These are phyloP conservation scores for Pyrenula massariospora DNA, from an alignment of 495 filamentous ascomycete genomes.

Conservation along the genomic window DNA sequence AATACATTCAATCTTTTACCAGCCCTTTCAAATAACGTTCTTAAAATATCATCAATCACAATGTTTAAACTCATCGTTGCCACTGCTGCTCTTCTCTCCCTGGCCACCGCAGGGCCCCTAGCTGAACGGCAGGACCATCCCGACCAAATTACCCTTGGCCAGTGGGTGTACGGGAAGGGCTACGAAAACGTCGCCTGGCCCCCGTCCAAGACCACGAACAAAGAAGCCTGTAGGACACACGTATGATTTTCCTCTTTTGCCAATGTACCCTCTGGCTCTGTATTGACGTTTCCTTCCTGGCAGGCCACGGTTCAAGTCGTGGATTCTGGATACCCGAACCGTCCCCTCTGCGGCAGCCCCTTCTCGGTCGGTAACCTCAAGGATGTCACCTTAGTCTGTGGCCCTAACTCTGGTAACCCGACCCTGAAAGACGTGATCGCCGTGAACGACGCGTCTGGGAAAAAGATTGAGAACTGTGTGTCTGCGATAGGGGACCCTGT, in stretches of 20 bases:
- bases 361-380: not conserved
- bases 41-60: not conserved
- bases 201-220: not conserved
- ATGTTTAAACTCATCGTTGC: not conserved
- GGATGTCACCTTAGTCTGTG: not conserved
- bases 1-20: not conserved
- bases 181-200: not conserved
- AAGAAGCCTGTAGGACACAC: slow-evolving; percentile 1
- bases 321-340: not conserved
- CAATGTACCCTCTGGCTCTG: not conserved
- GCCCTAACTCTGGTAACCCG: not conserved
- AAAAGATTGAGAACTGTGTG: slow-evolving; percentile 40
- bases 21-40: not conserved
- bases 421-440: slow-evolving; percentile 16
- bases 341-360: slow-evolving; percentile 1
- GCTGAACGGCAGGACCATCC: slow-evolving; percentile 1
- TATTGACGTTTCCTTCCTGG: no score
- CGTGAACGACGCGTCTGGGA: slow-evolving; percentile 54
- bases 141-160: slow-evolving; percentile 1
- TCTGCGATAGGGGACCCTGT: slow-evolving; percentile 23
- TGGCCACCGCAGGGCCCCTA: not conserved
- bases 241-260: not conserved
- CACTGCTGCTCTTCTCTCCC: slow-evolving; percentile 1
- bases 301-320: not conserved
- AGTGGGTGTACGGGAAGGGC: not conserved